Conservation (phyloP, 345 rosid genomes). For the Raphanus sativus region DNA sequence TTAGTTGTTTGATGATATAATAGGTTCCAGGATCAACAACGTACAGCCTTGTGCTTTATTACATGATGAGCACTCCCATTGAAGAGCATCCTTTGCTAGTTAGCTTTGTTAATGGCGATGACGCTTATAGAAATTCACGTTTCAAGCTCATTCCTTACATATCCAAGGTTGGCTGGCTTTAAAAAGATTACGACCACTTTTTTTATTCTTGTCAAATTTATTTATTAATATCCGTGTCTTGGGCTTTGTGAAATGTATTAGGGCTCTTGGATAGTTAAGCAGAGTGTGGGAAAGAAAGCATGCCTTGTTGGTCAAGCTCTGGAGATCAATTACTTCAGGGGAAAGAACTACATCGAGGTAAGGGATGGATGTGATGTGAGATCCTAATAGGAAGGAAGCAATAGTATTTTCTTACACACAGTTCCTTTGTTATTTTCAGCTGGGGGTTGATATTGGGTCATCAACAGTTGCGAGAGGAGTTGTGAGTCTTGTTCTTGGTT, state of each 20-base stretch:
- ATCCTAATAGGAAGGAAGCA: background rate
- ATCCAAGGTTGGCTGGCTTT: conserved; percentile 58
- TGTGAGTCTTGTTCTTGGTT: conserved; percentile 92
- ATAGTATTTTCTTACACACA: background rate
- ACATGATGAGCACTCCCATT: conserved; percentile 80
- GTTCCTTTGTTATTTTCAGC: conserved; percentile 48
- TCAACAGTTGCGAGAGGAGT: conserved; percentile 97
- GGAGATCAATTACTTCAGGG: conserved; percentile 81
- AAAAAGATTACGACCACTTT: background rate
- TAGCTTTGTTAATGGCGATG: conserved; percentile 79
- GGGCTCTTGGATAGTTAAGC: conserved; percentile 99
- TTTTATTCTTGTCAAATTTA: background rate
- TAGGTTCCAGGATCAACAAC: conserved; percentile 95
- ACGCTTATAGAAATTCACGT: conserved; percentile 87
- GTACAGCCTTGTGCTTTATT: conserved; percentile 77
- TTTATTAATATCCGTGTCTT: background rate
- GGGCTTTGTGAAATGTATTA: conserved; percentile 36
- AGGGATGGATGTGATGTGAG: background rate
- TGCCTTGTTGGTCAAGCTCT: conserved; percentile 95
- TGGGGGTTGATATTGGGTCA: conserved; percentile 89
- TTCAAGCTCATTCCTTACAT: conserved; percentile 98
- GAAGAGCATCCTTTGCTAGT: conserved; percentile 76
- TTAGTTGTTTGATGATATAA: conserved; percentile 17
- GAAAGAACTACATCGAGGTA: conserved; percentile 94
- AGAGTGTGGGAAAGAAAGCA: conserved; percentile 95